Evolutionary conservation across 1,139 yeast genomes (phyloP).

Genomic region (Yamadazyma membranifaciens): DNA sequence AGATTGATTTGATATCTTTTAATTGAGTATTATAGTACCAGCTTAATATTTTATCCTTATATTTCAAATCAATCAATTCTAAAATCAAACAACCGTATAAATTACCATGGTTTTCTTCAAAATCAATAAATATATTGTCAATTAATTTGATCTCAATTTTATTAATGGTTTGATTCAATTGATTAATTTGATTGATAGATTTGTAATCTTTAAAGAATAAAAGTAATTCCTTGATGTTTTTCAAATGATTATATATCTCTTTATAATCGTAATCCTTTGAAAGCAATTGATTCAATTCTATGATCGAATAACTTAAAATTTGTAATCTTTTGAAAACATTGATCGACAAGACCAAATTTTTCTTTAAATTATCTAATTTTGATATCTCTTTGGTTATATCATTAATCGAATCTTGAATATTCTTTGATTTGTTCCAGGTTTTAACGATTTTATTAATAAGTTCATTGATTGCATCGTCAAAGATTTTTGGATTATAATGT

Average conservation of each 20-base stretch:
- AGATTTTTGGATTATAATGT: slow-evolving; percentile 22
- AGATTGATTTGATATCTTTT: slow-evolving; percentile 72
- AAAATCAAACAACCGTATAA: slow-evolving; percentile 69
- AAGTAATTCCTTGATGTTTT: slow-evolving; percentile 78
- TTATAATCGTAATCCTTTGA: slow-evolving; percentile 47
- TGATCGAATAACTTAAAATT: slow-evolving; percentile 56
- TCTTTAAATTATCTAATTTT: slow-evolving; percentile 74
- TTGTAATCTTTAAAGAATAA: slow-evolving; percentile 78
- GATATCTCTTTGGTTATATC: slow-evolving; percentile 77
- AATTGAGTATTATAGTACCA: slow-evolving; percentile 77
- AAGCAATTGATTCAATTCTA: slow-evolving; percentile 69
- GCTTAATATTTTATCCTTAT: slow-evolving; percentile 59
- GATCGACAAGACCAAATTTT: slow-evolving; percentile 79
- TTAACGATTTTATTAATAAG: slow-evolving; percentile 39
- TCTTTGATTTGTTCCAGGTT: slow-evolving; percentile 27
- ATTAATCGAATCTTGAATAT: slow-evolving; percentile 63
- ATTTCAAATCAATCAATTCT: slow-evolving; percentile 61
- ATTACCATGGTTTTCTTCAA: slow-evolving; percentile 49
- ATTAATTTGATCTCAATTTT: slow-evolving; percentile 64
- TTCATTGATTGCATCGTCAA: slow-evolving; percentile 42
- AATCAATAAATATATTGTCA: slow-evolving; percentile 74
- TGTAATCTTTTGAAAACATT: slow-evolving; percentile 83
- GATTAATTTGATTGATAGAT: slow-evolving; percentile 79
- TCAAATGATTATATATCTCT: slow-evolving; percentile 65
- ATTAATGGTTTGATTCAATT: slow-evolving; percentile 60